Base-by-base conservation (phyloP, 345 rosid genomes). In the Hirschfeldia incana region DNA sequence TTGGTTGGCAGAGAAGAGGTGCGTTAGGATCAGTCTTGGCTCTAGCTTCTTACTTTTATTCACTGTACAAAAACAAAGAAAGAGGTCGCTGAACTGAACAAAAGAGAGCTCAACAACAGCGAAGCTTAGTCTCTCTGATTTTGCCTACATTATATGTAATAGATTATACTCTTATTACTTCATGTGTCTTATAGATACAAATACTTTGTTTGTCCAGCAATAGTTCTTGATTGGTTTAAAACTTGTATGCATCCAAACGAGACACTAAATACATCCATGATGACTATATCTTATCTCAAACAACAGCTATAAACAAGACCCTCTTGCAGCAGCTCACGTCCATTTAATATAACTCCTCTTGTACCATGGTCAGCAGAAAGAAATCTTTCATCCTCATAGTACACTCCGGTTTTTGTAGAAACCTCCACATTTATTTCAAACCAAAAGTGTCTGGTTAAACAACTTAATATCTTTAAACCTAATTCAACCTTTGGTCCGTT, bases 1-100 rank as follows among this genome's bases (percentile, higher is more conserved):
- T 75, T 75, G 71, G 57, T 26, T 80, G 80, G 83, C 72, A 57
- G 67, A 75, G 80, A 76, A 70, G 80, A 70, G 76, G 76, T 70
- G 80, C 74, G 59, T 58, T 75, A 12, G 79, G 61, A 44, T 30
- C 76, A 55, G 63, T 75, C 53, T 75, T 75, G 83, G 83, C 79
- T 70, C 49, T 80, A 44, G 80, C 80, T n/a, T 80, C 69, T 44
- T 80, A 80, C 75, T 65, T 58, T 9, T 80, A 80, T 29, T 33
- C 3, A 57, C 73, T 80, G 46, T 17, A 70, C 55, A 15, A 80
- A 70, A 76, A 32, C 76, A 70, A 76, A 76, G 71, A 69, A 75
- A 17, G 79, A 74, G 61, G 69, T n/a, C 26, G 51, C 28, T 28
- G 78, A 79, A 10, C 71, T 80, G 71, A 74, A 69, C 72, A 69